Base-by-base conservation (phyloP, 768 basidiomycete species). In the Leccinum uliginosum region DNA sequence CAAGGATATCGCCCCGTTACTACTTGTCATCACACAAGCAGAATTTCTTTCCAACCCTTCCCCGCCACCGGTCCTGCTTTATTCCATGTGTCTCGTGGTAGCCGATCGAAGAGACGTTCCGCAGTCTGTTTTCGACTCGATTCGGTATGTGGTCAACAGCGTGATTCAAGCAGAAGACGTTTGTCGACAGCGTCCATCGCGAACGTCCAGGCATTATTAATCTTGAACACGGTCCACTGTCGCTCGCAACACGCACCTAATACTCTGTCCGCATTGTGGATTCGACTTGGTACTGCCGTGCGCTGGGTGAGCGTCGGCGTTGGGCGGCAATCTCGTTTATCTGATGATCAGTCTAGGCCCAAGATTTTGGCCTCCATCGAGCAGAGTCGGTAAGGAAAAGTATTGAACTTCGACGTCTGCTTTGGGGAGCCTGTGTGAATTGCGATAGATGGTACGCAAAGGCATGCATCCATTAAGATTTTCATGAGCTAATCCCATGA, bases 391-490 rank as follows among this genome's bases (percentile, higher is more conserved):
- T 88, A 44, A 89, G 85, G 64, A 86, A 87, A 68, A 82, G 86
- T 60, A 83, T 98, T 49, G 95, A 95, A 70, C 78, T 94, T 44
- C 79, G 94, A 53, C 81, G 97, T 58, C 81, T 97, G 52, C 77
- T 99, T 35, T 99, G 97, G 97, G 92, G 87, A 23, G 86, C 86
- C 38, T 98, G 96, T 74, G 85, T 98, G 54, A 92, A 98, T 63
- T 86, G 87, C 63, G 96, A 99, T 72, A 80, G 96, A 75, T 97
- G 94, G 91, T 92, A 74, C 62, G 80, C 21, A 56, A 44, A 54
- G 17, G n/a, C 50, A 53, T 44, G 11, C 29, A 54, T 62, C 58
- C 51, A 27, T 24, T 21, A 6, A 17, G 35, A 30, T 43, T 32
- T 30, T 48, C 10, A 35, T 58, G 4, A 34, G 45, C 53, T 57